These are phyloP conservation scores for Apiospora malaysiana DNA, from an alignment of 2,329 filamentous ascomycete species.

Conservation along the genomic window DNA sequence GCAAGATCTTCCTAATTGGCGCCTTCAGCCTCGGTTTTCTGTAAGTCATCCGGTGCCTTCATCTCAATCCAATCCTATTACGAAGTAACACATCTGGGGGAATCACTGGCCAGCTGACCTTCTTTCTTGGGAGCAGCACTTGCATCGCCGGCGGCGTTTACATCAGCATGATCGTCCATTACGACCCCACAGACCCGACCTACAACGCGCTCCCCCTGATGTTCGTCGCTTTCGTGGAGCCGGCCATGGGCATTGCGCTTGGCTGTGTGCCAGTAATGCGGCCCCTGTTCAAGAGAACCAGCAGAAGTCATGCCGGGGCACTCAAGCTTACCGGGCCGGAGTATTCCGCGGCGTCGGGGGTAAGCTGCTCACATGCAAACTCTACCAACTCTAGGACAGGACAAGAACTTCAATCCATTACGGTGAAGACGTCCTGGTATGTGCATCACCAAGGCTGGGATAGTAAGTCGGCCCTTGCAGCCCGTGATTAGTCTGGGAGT, in stretches of 20 bases:
- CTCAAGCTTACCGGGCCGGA: neutral
- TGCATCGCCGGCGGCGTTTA: slow-evolving; percentile 9
- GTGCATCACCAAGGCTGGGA: neutral
- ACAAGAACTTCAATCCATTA: neutral
- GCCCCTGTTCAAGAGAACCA: neutral
- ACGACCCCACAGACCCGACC: slow-evolving; percentile 19
- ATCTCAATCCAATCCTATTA: neutral
- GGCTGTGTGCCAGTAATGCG: slow-evolving; percentile 21
- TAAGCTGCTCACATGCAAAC: neutral
- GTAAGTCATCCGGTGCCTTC: slow-evolving; percentile 30
- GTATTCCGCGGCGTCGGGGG: neutral
- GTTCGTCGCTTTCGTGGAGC: slow-evolving; percentile 20
- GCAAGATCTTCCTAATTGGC: slow-evolving; percentile 28
- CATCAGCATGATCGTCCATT: slow-evolving; percentile 19
- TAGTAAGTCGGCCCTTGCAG: neutral
- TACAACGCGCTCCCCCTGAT: slow-evolving; percentile 18
- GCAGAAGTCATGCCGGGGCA: neutral
- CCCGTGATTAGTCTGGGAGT: neutral
- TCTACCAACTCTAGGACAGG: neutral
- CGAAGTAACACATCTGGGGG: neutral
- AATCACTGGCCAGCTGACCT: neutral
- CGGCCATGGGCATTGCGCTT: slow-evolving; percentile 18
- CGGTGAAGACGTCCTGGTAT: slow-evolving; percentile 16
- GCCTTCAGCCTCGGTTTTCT: slow-evolving; percentile 32
- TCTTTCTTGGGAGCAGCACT: neutral